These are phyloP conservation scores for Schizothecium vesticola DNA, from an alignment of 495 filamentous ascomycete species.

Conservation along the genomic window DNA sequence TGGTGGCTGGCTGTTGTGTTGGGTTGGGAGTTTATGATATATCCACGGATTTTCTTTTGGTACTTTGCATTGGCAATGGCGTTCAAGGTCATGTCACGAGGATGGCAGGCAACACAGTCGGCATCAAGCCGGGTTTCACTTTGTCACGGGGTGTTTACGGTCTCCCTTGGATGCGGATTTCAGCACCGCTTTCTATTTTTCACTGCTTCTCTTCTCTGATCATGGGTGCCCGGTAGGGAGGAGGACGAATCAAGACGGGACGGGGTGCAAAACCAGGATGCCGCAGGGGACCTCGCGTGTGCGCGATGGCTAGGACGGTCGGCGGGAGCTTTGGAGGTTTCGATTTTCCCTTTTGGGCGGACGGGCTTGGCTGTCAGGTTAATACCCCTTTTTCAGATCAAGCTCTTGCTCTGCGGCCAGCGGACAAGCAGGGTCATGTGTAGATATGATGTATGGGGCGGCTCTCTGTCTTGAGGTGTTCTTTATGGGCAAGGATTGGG, in stretches of 20 bases:
- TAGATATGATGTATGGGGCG: background rate
- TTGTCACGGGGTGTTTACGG: background rate
- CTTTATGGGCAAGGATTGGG: background rate
- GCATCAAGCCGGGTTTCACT: background rate
- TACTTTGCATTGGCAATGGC: background rate
- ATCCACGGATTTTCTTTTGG: background rate
- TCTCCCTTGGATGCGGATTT: background rate
- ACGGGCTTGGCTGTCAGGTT: background rate
- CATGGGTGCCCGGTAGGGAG: background rate
- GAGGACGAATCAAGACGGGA: background rate
- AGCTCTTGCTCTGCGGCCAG: background rate
- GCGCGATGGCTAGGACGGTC: background rate
- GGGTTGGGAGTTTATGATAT: background rate
- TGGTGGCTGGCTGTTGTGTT: background rate
- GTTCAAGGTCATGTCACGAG: background rate
- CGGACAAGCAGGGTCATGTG: background rate
- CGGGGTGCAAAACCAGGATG: background rate
- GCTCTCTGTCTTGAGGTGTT: background rate
- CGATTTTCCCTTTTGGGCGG: background rate
- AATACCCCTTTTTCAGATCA: slow-evolving; percentile 4
- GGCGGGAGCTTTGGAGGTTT: background rate
- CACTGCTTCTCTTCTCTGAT: background rate
- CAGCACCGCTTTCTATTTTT: background rate
- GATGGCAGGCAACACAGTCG: background rate
- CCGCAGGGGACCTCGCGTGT: background rate